Base-by-base conservation (phyloP, 495 filamentous ascomycete genomes). In the Antarctomyces pellizariae region DNA sequence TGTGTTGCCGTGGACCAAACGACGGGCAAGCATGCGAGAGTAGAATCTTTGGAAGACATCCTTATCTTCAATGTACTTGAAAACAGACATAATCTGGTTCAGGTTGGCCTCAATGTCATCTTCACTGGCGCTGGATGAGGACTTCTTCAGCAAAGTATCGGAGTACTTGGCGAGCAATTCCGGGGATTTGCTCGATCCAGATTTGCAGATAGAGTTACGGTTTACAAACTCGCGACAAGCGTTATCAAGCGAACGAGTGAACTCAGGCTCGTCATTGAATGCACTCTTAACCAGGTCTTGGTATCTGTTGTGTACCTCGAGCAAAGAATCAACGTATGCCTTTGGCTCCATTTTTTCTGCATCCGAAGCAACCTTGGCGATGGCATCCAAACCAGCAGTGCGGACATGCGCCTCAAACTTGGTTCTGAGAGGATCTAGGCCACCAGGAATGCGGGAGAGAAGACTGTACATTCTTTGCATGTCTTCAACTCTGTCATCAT, bases 41-140 rank as follows among this genome's bases (percentile, higher is more conserved):
- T 99, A 99, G 52, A 93, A 95, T 47, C 93, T 95, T 50, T 95
- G 89, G 60, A 95, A 99, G 4, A 99, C 86, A 47, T 99, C 86
- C 54, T 95, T 95, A 52, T 99, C 86, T 42, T 99, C 89, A 37
- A 99, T 93, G 53, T 95, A 99, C 51, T 99, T 99, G 67, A 99
- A 99, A 19, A 95, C 79, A 2, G 82, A 92, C 86, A 99, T 99
- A 41, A 99, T 83, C 43, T 93, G 76, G n/a, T 71, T 67, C 22
- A 95, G 55, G 30, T 76, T 78, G 35, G 71, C 68, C 49, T 99
- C 86, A 28, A 95, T 66, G 35, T 95, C 82, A 13, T 74, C 72
- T 46, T 95, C 89, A 46, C 95, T 86, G 6, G 76, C 71, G 33
- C 75, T 72, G 42, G 78, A 82, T 7, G 76, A 72, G 29, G 76